phyloP scores from a whole-genome alignment of 768 basidiomycete genomes.

The Mycena vitilis region DNA sequence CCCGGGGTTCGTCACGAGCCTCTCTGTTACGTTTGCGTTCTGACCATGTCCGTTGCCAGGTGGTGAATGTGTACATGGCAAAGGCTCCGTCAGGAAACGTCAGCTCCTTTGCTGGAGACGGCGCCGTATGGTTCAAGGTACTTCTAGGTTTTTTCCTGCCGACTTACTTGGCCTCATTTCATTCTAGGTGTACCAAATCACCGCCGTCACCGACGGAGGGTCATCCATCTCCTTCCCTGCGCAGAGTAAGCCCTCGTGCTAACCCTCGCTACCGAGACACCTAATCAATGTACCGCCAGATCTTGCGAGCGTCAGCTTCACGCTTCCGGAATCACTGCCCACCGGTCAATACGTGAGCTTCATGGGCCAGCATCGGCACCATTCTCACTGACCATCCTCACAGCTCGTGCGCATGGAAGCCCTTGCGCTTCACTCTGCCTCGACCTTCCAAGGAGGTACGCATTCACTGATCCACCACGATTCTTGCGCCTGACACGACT shows the following conservation, averaged over 20 bases:
- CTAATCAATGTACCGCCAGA: conserved; percentile 26
- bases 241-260: conserved; percentile 42
- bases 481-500: neutral
- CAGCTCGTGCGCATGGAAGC: conserved; percentile 55
- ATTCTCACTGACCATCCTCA: neutral
- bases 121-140: conserved; percentile 61
- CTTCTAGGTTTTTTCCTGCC: conserved; percentile 30
- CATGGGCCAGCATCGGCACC: neutral
- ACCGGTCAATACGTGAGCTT: conserved; percentile 49
- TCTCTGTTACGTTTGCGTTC: no score
- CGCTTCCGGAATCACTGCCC: conserved; percentile 51
- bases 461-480: conserved; percentile 14
- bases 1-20: conserved; percentile 50
- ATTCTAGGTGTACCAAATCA: conserved; percentile 53
- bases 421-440: conserved; percentile 56
- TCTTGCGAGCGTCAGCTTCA: conserved; percentile 48
- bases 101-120: conserved; percentile 54
- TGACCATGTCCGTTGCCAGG: conserved; percentile 33
- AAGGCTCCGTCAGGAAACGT: conserved; percentile 56
- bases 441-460: conserved; percentile 53
- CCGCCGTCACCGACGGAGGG: conserved; percentile 60
- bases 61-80: conserved; percentile 57
- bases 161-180: neutral
- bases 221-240: conserved; percentile 59
- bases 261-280: neutral